phyloP scores from a whole-genome alignment of 495 filamentous ascomycete species.

The Durotheca rogersii region DNA sequence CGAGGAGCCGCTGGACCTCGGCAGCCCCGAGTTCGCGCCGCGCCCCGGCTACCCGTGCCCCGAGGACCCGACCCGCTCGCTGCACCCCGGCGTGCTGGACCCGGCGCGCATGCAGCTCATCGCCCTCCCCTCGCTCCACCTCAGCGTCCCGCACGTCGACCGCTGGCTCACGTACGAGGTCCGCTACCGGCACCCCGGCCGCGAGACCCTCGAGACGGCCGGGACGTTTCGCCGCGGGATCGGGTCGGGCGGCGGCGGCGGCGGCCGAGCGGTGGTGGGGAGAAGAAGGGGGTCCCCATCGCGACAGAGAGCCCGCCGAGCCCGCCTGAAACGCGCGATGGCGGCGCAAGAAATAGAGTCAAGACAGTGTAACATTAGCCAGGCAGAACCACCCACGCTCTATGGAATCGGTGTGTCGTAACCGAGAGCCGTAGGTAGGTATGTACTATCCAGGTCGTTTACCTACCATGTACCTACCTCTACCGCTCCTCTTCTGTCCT shows the following conservation, averaged over 20 bases:
- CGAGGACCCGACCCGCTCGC: background rate
- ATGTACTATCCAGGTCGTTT: no score
- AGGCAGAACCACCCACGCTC: no score
- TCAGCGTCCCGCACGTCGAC: conserved; percentile 37
- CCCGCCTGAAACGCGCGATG: no score
- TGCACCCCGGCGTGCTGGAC: conserved; percentile 17
- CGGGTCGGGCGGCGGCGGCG: background rate
- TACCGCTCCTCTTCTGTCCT: no score
- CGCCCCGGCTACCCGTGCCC: conserved; percentile 7
- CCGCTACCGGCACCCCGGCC: conserved; percentile 49
- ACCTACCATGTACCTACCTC: no score
- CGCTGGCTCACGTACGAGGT: conserved; percentile 48
- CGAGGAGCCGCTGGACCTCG: conserved; percentile 13
- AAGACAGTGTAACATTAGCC: no score
- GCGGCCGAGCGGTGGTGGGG: background rate
- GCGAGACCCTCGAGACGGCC: conserved; percentile 25
- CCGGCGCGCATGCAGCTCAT: conserved; percentile 38
- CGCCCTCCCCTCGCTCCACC: conserved; percentile 52
- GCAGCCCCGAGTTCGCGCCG: background rate
- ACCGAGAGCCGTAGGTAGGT: no score
- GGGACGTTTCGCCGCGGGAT: conserved; percentile 14
- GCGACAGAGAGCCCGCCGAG: no score
- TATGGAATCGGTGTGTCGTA: no score
- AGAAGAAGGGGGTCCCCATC: no score
- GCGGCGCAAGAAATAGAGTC: no score